A percentile compares a stretch with the other conserved stretches of the same genome.
phyloP scores from a whole-genome alignment of 129 eudicot genomes.

The Arctium lappa region DNA sequence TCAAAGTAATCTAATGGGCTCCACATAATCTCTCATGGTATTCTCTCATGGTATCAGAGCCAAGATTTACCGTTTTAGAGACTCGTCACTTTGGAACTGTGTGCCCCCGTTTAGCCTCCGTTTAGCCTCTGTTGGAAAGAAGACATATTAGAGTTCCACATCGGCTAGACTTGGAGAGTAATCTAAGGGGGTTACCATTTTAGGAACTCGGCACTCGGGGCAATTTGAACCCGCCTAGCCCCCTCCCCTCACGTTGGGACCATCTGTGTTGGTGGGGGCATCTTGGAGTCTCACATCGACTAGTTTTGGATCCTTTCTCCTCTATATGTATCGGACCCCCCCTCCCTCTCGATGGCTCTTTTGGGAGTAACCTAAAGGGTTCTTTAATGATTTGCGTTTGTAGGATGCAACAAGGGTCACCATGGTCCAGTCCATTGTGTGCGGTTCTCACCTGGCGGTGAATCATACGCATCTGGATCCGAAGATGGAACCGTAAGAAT shows the following conservation, averaged over 20 bases:
- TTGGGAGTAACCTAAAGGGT: not conserved
- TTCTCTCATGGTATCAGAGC: too few relatives aligned
- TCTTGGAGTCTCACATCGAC: not conserved
- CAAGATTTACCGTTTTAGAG: too few relatives aligned
- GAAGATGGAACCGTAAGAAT: slow-evolving; percentile 91
- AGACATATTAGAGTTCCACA: too few relatives aligned
- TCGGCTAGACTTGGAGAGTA: too few relatives aligned
- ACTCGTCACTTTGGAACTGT: too few relatives aligned
- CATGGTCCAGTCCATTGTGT: slow-evolving; percentile 92
- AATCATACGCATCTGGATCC: slow-evolving; percentile 88
- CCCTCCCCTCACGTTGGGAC: not conserved
- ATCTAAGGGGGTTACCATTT: too few relatives aligned
- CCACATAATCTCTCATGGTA: too few relatives aligned
- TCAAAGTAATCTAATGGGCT: too few relatives aligned
- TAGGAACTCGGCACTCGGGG: not conserved
- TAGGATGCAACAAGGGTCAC: slow-evolving; percentile 92
- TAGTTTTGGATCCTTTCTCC: not conserved
- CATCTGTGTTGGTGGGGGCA: not conserved
- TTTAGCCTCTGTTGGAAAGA: too few relatives aligned
- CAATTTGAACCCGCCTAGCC: not conserved
- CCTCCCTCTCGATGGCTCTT: too few relatives aligned
- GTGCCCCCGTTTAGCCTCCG: too few relatives aligned
- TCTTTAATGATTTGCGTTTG: not conserved
- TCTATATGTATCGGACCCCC: too few relatives aligned
- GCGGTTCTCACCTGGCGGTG: slow-evolving; percentile 85